phyloP scores from a whole-genome alignment of 305 asterid species.

The Fraxinus sp. region DNA sequence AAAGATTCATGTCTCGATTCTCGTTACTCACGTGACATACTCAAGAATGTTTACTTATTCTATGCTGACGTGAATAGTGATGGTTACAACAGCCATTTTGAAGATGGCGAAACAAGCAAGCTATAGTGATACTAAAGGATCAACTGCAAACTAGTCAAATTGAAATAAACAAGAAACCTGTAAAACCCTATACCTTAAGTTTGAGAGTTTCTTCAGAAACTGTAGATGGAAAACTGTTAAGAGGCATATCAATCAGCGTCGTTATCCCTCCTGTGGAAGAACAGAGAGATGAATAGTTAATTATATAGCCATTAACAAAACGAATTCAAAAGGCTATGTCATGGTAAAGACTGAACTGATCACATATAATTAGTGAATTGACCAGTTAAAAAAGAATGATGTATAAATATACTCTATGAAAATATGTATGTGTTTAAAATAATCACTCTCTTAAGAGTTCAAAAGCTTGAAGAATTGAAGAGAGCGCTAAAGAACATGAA shows the following conservation, averaged over 20 bases:
- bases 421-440: not conserved
- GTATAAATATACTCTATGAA: not conserved
- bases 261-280: conserved; percentile 78
- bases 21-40: not conserved
- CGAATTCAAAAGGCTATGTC: not conserved
- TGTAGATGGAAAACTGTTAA: conserved; percentile 82
- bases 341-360: not conserved
- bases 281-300: conserved; percentile 14
- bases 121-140: not conserved
- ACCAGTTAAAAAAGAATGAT: not conserved
- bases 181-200: conserved; percentile 58
- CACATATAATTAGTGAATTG: not conserved
- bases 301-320: not conserved
- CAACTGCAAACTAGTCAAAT: not conserved
- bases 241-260: conserved; percentile 94
- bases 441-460: not conserved
- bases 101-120: not conserved
- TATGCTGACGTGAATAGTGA: not conserved
- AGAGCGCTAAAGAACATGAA: not conserved
- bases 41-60: not conserved
- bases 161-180: not conserved
- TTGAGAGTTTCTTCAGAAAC: conserved; percentile 78
- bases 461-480: not conserved
- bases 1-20: not conserved
- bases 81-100: not conserved